Base-by-base conservation (phyloP, 768 basidiomycete species). In the Leccinum olivaceopallidum region DNA sequence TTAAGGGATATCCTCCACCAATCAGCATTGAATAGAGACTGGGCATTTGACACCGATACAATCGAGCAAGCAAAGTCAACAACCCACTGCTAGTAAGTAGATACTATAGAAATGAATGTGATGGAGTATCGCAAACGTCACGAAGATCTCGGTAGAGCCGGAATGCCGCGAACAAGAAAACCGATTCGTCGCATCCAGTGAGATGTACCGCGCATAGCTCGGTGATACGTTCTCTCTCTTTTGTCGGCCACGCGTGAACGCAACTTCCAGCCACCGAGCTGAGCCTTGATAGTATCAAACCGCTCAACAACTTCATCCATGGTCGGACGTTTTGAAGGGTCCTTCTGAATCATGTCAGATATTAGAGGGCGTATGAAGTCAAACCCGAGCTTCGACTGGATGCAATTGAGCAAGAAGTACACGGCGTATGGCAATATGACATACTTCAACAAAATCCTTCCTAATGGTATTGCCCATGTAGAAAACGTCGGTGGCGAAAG, bases 241-340 rank as follows among this genome's bases (percentile, higher is more conserved):
- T 18, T 57, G 22, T 22, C 18, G 0, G 58, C 30, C 5, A 67
- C 42, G 2, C 73, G 69, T 1, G 76, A 75, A 6, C 76, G 71
- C 6, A 76, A 56, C 49, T 68, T 72, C 63, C 61, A 64, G 10
- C 6, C 48, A 36, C 63, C 65, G 5, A 77, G 65, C 2, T 8
- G 0, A 9, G 32, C 10, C 0, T 53, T 28, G 42, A 52, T 1
- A 39, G 36, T n/a, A 60, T 44, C 2, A 22, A 47, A 47, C 44
- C 44, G 18, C 20, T 47, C 3, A 8, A 49, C 70, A 10, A 77
- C 76, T 48, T 75, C 8, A 9, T 75, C 69, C 55, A 79, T 79
- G 0, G 65, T 75, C 0, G 78, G 78, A 16, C 79, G 71, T 52
- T 75, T 69, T 0, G 59, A 48, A 0, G 78, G 78, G 32, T 79